These are phyloP conservation scores for Fusarium acutatum DNA, from an alignment of 2,329 filamentous ascomycete species.

Conservation along the genomic window DNA sequence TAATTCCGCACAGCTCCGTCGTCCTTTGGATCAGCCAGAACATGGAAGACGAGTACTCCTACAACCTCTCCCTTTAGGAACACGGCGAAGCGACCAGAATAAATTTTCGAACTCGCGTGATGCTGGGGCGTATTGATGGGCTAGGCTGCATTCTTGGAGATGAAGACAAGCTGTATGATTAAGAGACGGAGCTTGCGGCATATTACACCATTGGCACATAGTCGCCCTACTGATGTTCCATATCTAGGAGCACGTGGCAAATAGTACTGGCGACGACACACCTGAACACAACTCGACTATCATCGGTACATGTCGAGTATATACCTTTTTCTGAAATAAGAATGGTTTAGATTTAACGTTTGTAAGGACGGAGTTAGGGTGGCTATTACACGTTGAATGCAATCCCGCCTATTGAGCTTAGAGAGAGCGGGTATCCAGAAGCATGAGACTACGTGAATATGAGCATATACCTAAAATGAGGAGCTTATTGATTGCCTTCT, in stretches of 20 bases:
- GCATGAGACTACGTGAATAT: background rate
- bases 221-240: background rate
- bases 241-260: background rate
- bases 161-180: slow-evolving; percentile 23
- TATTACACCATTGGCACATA: background rate
- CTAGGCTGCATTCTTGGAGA: background rate
- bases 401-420: background rate
- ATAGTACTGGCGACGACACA: background rate
- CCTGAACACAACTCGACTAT: background rate
- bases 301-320: background rate
- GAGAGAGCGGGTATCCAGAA: background rate
- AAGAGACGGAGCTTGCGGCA: slow-evolving; percentile 8
- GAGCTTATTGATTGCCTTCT: background rate
- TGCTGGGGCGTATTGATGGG: slow-evolving; percentile 13
- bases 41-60: slow-evolving; percentile 77
- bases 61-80: slow-evolving; percentile 68
- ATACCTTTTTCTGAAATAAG: slow-evolving; percentile 6
- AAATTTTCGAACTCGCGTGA: background rate
- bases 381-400: background rate
- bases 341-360: slow-evolving; percentile 17
- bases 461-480: background rate
- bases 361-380: background rate
- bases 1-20: slow-evolving; percentile 59
- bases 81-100: background rate
- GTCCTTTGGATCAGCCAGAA: slow-evolving; percentile 76